Conservation (phyloP, 306 rosid species). For the Trichosanthes truncata region DNA sequence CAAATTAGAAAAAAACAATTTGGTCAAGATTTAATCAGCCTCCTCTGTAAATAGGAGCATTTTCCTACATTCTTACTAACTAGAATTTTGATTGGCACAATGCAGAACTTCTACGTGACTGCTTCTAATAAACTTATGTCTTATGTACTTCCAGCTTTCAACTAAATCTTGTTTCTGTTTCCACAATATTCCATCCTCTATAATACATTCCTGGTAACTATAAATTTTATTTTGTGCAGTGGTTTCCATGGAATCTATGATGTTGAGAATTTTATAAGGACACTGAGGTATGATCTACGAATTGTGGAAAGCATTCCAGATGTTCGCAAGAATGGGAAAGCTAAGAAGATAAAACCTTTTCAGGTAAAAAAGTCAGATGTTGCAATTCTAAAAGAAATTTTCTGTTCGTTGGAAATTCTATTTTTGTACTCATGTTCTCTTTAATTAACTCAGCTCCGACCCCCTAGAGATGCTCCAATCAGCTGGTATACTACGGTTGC, state of each 20-base stretch:
- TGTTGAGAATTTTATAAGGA: conserved; percentile 76
- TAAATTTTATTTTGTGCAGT: conserved; percentile 30
- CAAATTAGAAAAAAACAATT: not conserved
- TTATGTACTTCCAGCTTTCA: not conserved
- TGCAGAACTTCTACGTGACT: not conserved
- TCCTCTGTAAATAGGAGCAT: not conserved
- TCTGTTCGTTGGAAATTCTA: not conserved
- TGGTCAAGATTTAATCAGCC: not conserved
- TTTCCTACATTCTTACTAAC: not conserved
- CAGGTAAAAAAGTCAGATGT: conserved; percentile 41
- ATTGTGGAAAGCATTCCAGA: conserved; percentile 89
- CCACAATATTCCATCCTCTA: not conserved
- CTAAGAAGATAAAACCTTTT: conserved; percentile 80
- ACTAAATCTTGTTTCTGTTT: not conserved
- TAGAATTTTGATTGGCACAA: not conserved
- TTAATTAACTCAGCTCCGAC: conserved; percentile 52
- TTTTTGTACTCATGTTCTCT: conserved; percentile 7
- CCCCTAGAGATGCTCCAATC: conserved; percentile 85
- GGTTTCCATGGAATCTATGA: conserved; percentile 95
- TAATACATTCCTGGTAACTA: not conserved
- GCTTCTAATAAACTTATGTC: not conserved
- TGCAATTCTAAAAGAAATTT: conserved; percentile 10
- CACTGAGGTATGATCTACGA: conserved; percentile 67
- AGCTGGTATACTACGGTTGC: conserved; percentile 82
- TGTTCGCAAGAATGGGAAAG: conserved; percentile 55